Evolutionary conservation across 148 eudicot genomes (phyloP).

Genomic region (Heliosperma pusillum): DNA sequence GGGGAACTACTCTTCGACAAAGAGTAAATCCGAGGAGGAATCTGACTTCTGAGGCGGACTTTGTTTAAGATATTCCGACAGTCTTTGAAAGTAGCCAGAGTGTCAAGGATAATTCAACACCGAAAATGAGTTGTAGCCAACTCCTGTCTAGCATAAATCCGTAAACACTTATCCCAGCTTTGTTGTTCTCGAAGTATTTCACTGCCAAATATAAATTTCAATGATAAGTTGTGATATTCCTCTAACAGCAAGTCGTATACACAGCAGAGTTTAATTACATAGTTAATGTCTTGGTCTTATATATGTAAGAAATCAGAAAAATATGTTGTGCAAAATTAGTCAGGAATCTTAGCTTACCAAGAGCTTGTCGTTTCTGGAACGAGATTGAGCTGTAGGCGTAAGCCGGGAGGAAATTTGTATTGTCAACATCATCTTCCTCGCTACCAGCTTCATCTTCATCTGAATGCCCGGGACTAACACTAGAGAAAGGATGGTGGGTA

Average conservation of each 20-base stretch:
- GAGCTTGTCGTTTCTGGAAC: conserved; percentile 87
- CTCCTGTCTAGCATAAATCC: conserved; percentile 78
- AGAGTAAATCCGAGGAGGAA: neutral
- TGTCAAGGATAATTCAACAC: conserved; percentile 67
- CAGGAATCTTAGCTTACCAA: conserved; percentile 44
- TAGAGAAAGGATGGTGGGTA: conserved; percentile 5
- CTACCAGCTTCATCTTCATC: conserved; percentile 65
- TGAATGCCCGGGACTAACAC: conserved; percentile 22
- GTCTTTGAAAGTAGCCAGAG: conserved; percentile 87
- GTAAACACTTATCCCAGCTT: conserved; percentile 74
- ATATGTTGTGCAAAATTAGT: neutral
- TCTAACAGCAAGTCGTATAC: neutral
- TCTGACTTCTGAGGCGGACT: neutral
- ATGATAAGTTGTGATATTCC: neutral
- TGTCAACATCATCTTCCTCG: conserved; percentile 85
- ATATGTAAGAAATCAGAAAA: no score
- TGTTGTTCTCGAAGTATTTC: conserved; percentile 81
- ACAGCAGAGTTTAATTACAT: no score
- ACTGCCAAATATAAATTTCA: conserved; percentile 37
- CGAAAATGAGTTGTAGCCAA: conserved; percentile 70
- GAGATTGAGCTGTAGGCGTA: conserved; percentile 69
- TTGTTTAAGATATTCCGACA: conserved; percentile 40
- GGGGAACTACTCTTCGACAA: neutral
- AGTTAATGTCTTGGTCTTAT: no score
- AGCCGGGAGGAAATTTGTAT: conserved; percentile 57